Evolutionary conservation across 2,329 filamentous ascomycete species (phyloP).

Genomic region (Alternaria consortialis): DNA sequence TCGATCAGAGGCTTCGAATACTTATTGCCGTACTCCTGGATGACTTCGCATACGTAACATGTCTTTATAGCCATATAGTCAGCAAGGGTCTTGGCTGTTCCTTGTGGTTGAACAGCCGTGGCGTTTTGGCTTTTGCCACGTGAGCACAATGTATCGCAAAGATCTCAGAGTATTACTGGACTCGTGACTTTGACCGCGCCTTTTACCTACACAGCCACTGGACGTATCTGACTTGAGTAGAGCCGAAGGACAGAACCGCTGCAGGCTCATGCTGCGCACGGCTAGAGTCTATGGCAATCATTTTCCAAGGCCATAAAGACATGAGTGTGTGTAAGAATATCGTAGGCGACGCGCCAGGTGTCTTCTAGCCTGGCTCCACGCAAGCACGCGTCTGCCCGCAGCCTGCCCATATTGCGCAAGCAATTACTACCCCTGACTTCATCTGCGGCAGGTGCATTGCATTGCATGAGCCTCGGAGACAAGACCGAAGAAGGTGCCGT

Average conservation of each 20-base stretch:
- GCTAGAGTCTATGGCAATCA: neutral
- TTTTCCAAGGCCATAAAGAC: slow-evolving; percentile 5
- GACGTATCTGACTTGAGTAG: slow-evolving; percentile 15
- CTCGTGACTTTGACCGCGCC: slow-evolving; percentile 7
- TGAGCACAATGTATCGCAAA: slow-evolving; percentile 31
- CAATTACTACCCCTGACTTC: slow-evolving; percentile 30
- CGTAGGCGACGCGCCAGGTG: slow-evolving; percentile 35
- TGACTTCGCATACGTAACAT: slow-evolving; percentile 26
- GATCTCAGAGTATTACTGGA: slow-evolving; percentile 20
- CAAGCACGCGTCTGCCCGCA: slow-evolving; percentile 31
- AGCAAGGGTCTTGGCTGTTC: slow-evolving; percentile 37
- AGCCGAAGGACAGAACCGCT: slow-evolving; percentile 18
- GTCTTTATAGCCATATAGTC: slow-evolving; percentile 18
- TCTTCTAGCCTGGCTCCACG: slow-evolving; percentile 25
- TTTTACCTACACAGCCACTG: slow-evolving; percentile 18
- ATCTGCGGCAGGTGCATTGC: slow-evolving; percentile 32
- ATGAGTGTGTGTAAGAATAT: slow-evolving; percentile 25
- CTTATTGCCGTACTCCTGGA: slow-evolving; percentile 26
- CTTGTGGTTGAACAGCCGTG: slow-evolving; percentile 17
- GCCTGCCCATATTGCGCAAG: slow-evolving; percentile 33
- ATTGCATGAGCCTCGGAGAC: slow-evolving; percentile 25
- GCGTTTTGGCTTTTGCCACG: slow-evolving; percentile 29
- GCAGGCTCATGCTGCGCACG: neutral
- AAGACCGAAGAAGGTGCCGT: slow-evolving; percentile 26
- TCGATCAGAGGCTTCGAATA: slow-evolving; percentile 10